These are phyloP conservation scores for Macrolepiota albuminosa DNA, from an alignment of 768 basidiomycete genomes.

Conservation along the genomic window DNA sequence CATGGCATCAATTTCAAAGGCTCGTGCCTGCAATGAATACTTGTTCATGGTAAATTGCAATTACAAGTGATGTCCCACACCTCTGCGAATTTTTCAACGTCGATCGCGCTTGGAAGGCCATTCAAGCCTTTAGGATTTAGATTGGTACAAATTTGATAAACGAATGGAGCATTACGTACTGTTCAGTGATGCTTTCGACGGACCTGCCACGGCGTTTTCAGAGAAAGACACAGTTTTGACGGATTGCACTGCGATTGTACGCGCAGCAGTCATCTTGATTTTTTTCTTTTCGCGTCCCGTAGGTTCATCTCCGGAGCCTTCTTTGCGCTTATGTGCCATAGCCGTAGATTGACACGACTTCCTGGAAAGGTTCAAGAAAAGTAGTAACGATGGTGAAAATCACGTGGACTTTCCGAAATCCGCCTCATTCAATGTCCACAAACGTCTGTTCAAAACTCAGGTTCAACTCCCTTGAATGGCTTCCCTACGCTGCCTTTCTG, in stretches of 20 bases:
- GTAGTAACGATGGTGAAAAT: neutral
- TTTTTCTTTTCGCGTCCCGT: constrained; percentile 63
- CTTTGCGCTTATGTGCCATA: constrained; percentile 37
- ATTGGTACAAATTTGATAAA: neutral
- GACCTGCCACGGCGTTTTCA: constrained; percentile 29
- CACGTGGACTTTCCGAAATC: constrained; percentile 12
- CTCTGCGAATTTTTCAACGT: constrained; percentile 87
- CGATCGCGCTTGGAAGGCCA: constrained; percentile 66
- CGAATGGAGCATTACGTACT: constrained; percentile 27
- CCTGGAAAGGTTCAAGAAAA: neutral
- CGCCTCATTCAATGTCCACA: neutral
- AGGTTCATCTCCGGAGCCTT: constrained; percentile 24
- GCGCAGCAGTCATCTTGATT: constrained; percentile 54
- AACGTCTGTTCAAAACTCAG: neutral
- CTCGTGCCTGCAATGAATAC: constrained; percentile 54
- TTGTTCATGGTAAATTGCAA: neutral
- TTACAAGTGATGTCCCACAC: constrained; percentile 32
- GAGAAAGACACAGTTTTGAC: constrained; percentile 14
- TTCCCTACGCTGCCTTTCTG: constrained; percentile 27
- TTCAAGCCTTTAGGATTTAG: constrained; percentile 39
- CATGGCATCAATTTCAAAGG: constrained; percentile 90
- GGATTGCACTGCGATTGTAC: constrained; percentile 63
- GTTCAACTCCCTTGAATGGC: constrained; percentile 20
- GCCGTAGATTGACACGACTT: neutral
- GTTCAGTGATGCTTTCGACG: constrained; percentile 33